Conservation (phyloP, 768 basidiomycete species). For the Solioccasus polychromus region DNA sequence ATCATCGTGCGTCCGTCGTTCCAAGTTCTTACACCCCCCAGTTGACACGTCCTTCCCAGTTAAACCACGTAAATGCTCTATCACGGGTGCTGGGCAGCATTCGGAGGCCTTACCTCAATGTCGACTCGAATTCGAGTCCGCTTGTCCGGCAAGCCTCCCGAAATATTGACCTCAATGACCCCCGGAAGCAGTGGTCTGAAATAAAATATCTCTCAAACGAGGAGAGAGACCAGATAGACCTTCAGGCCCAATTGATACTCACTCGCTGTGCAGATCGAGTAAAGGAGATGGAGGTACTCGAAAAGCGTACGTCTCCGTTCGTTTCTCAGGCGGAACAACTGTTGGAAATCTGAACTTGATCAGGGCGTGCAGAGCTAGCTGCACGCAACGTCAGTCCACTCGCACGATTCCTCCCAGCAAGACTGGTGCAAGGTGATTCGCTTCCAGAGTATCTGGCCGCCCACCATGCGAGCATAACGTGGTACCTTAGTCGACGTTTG, state of each 20-base stretch:
- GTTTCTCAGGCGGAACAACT: constrained; percentile 13
- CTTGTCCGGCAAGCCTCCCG: constrained; percentile 48
- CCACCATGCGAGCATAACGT: constrained; percentile 89
- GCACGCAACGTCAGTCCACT: constrained; percentile 65
- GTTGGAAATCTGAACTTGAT: constrained; percentile 13
- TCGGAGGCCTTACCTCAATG: constrained; percentile 83
- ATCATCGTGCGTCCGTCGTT: constrained; percentile 47
- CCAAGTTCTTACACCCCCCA: background rate
- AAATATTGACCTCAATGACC: constrained; percentile 53
- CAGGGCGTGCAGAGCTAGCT: constrained; percentile 67
- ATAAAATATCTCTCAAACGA: constrained; percentile 78
- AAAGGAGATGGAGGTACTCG: constrained; percentile 81
- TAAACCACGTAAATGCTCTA: constrained; percentile 70
- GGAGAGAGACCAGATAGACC: constrained; percentile 94
- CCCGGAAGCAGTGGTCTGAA: constrained; percentile 55
- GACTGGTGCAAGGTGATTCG: constrained; percentile 61
- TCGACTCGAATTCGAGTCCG: constrained; percentile 58
- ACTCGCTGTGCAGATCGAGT: constrained; percentile 84
- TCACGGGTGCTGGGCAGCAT: constrained; percentile 71
- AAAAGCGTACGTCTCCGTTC: constrained; percentile 66
- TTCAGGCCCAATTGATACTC: constrained; percentile 84
- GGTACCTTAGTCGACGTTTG: constrained; percentile 83
- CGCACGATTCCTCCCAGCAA: constrained; percentile 66
- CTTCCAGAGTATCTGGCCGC: constrained; percentile 74
- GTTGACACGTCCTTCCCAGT: constrained; percentile 37